Evolutionary conservation across 768 basidiomycete genomes (phyloP), one percentile per base, ranked within the genome.

Genomic region (Mrakia frigida): DNA sequence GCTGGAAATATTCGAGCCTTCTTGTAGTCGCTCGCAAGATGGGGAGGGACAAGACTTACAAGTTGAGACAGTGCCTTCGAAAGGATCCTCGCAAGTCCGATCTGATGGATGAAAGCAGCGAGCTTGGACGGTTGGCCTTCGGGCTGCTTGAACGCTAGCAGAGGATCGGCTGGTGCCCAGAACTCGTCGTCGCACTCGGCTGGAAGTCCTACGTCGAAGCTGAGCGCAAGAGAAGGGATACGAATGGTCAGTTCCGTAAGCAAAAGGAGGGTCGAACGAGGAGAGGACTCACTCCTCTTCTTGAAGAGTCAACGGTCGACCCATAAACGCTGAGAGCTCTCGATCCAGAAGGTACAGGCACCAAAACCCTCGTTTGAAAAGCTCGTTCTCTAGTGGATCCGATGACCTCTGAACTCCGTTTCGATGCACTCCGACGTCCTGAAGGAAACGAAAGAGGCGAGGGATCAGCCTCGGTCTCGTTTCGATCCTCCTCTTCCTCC

Each of bases 371-470:
- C 77, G 37, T 37, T 56, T 53, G 72, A 70, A 78, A 3, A 35
- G 41, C 73, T 78, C 77, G 41, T 78, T 78, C 56, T 78, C 77
- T 23, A 70, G 28, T 25, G 56, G 43, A 37, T 74, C 73, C 41
- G 63, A 53, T 18, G 77, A 78, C 13, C 77, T 39, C 41, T 78
- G 67, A 18, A 73, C 73, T 16, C 77, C 63, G 9, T 28, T 33
- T 9, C 77, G 77, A 52, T 78, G 77, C 23, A 78, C 71, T 7
- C 72, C 77, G 31, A 78, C 69, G 59, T 78, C 77, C 60, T 78
- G 71, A n/a, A 1, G 5, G 41, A 43, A 18, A 31, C 28, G 41
- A 9, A 25, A 50, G n/a, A 43, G 56, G 9, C 13, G 28, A 56
- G 56, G 18, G 2, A n/a, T 56, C 56, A 56, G 56, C 56, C 4